Percentiles rank a stretch among this genome's conserved stretches.
Conservation (phyloP, 257 asterid species). For the Petunia axillaris region DNA sequence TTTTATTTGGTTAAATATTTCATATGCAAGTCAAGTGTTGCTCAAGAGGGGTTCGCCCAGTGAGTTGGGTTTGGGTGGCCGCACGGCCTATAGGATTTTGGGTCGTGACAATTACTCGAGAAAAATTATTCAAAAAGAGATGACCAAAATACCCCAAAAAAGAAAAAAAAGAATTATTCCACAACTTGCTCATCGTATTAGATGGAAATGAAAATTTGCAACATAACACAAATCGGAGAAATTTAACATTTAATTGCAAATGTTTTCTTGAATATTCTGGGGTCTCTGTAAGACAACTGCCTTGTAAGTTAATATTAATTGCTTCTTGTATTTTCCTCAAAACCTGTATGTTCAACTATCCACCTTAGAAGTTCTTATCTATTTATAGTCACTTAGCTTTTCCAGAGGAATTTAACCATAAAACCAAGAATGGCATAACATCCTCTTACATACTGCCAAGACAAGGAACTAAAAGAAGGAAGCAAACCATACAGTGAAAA, state of each 20-base stretch:
- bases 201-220: not conserved
- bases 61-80: too few relatives aligned
- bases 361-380: not conserved
- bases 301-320: not conserved
- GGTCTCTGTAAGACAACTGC: not conserved
- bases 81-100: too few relatives aligned
- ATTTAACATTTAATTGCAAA: conserved; percentile 9
- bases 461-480: too few relatives aligned
- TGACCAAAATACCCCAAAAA: not conserved
- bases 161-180: not conserved
- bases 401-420: not conserved
- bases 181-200: not conserved
- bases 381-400: not conserved
- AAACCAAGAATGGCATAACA: not conserved
- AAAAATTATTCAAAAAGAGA: not conserved
- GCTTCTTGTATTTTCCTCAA: not conserved
- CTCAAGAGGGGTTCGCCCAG: too few relatives aligned
- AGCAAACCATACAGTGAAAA: not conserved
- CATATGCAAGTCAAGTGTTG: too few relatives aligned
- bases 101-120: too few relatives aligned
- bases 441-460: not conserved
- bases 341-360: not conserved
- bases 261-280: not conserved
- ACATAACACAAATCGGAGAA: conserved; percentile 1
- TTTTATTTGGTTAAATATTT: too few relatives aligned